A percentile compares a stretch with the other conserved stretches of the same genome.
These are phyloP conservation scores for Nakaseomyces delphensis DNA, from an alignment of 1,139 yeast genomes.

Conservation along the genomic window DNA sequence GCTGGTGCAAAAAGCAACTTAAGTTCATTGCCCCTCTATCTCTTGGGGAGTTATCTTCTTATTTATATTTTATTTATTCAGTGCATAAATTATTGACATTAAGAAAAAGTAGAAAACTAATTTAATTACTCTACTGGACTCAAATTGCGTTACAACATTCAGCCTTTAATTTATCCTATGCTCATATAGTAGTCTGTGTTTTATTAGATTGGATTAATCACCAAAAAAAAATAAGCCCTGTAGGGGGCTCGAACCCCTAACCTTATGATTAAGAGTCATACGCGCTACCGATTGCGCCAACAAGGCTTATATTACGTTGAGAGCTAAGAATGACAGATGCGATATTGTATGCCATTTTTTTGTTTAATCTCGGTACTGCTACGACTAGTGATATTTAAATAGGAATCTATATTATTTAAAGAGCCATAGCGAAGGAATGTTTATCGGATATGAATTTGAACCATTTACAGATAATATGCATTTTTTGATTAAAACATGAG, in stretches of 20 bases:
- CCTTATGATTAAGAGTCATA: constrained; percentile 40
- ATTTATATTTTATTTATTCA: constrained; percentile 1
- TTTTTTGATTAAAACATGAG: not conserved
- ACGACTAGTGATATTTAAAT: too few relatives aligned
- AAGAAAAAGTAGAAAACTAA: not conserved
- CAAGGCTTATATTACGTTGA: constrained; percentile 30
- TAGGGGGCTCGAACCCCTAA: constrained; percentile 42
- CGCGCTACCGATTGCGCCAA: constrained; percentile 44
- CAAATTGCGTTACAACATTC: too few relatives aligned
- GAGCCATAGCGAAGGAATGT: too few relatives aligned
- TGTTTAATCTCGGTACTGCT: too few relatives aligned
- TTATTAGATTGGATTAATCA: not conserved
- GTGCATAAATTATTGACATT: not conserved
- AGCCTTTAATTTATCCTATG: too few relatives aligned
- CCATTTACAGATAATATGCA: too few relatives aligned
- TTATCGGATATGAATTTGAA: too few relatives aligned
- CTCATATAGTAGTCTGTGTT: too few relatives aligned
- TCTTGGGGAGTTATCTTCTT: not conserved
- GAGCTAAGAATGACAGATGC: too few relatives aligned
- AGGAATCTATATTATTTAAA: too few relatives aligned
- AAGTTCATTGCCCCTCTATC: not conserved
- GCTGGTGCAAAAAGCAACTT: constrained; percentile 9
- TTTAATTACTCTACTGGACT: too few relatives aligned
- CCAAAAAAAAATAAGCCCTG: constrained; percentile 30
- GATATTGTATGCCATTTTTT: too few relatives aligned